Conservation (phyloP, 345 rosid species). For the Eucalyptus cladocalyx region DNA sequence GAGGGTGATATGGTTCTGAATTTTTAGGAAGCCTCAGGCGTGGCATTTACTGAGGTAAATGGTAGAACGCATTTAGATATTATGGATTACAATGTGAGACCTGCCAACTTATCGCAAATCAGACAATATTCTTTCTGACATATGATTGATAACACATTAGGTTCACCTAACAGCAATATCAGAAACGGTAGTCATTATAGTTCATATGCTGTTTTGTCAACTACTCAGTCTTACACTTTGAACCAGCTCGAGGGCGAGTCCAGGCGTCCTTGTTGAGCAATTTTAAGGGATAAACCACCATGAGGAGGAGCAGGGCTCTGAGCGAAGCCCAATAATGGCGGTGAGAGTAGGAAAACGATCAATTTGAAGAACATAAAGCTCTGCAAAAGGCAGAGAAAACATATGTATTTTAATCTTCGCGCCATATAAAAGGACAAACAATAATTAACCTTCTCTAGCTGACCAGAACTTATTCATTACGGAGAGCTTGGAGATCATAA, state of each 20-base stretch:
- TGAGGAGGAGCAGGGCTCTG: background rate
- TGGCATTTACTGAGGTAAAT: background rate
- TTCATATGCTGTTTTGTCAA: background rate
- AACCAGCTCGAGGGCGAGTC: background rate
- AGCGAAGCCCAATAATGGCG: background rate
- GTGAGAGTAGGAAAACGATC: background rate
- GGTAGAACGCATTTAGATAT: background rate
- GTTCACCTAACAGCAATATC: background rate
- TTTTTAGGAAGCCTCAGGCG: background rate
- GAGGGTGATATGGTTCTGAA: background rate
- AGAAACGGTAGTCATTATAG: background rate
- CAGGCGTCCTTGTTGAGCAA: background rate
- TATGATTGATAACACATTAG: background rate
- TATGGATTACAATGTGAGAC: background rate
- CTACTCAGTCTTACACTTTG: background rate
- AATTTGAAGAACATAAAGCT: background rate
- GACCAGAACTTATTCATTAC: background rate
- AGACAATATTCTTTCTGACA: background rate
- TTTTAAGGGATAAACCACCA: background rate
- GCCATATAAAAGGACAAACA: background rate
- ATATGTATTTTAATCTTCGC: background rate
- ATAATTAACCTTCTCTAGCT: background rate
- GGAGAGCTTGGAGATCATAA: background rate
- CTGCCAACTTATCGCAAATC: background rate
- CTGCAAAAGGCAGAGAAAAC: background rate